A percentile compares a stretch with the other conserved stretches of the same genome.
Evolutionary conservation across 305 asterid genomes (phyloP).

Genomic region (Andrographis paniculata): DNA sequence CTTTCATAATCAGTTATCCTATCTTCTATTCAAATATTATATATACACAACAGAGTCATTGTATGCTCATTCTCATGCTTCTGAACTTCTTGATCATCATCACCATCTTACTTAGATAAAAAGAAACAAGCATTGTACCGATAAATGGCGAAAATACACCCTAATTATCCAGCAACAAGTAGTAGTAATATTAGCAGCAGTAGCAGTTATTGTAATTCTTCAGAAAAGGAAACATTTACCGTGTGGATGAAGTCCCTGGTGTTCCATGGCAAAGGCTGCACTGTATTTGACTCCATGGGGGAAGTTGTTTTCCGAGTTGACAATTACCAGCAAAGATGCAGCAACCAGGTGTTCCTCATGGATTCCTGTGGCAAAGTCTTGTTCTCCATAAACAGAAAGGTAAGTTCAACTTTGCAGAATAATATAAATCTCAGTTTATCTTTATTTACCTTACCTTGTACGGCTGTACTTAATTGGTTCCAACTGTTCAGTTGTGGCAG

Average conservation of each 20-base stretch:
- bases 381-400: slow-evolving; percentile 57
- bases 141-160: slow-evolving; percentile 38
- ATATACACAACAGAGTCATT: too few species aligned
- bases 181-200: not conserved
- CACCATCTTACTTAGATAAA: not conserved
- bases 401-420: slow-evolving; percentile 7
- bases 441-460: not conserved
- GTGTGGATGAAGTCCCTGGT: slow-evolving; percentile 79
- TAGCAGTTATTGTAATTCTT: slow-evolving; percentile 9
- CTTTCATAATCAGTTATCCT: too few species aligned
- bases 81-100: not conserved
- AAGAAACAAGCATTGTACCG: not conserved
- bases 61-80: too few species aligned
- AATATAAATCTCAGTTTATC: not conserved
- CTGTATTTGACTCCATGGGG: slow-evolving; percentile 46
- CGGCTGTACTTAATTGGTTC: not conserved
- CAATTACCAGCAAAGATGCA: slow-evolving; percentile 42
- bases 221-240: slow-evolving; percentile 51
- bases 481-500: slow-evolving; percentile 21
- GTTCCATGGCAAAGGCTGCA: slow-evolving; percentile 60
- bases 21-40: too few species aligned
- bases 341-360: slow-evolving; percentile 55
- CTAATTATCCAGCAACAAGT: slow-evolving; percentile 20
- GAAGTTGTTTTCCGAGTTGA: slow-evolving; percentile 55
- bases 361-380: slow-evolving; percentile 48